Base-by-base conservation (phyloP, 2,329 filamentous ascomycete genomes). In the Scytalidium sp. region DNA sequence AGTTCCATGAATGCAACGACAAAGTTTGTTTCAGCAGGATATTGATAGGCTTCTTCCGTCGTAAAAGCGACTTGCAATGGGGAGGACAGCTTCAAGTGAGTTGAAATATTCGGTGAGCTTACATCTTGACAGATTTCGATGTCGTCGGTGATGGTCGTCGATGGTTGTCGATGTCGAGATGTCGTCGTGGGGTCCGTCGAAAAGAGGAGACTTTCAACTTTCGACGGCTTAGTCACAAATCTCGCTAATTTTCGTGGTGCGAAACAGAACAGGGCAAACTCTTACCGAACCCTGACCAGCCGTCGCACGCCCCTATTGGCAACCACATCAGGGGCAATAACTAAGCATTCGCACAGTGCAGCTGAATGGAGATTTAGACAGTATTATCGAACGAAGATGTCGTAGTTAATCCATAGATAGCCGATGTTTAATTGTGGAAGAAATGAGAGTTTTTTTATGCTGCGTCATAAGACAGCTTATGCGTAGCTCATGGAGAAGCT, bases 121-220 rank as follows among this genome's bases (percentile, higher is more conserved):
- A 63, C 61, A 64, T 64, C 58, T 64, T 64, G 57, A 60, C 60
- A 50, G 51, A 50, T 56, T 57, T 55, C 56, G 60, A 48, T 54
- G 59, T 59, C 54, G 61, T 62, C 59, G 61, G 47, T 53, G 57
- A 57, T 62, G 60, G 60, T 62, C 50, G 59, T 63, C 57, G 59
- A 53, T 41, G 47, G 50, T 59, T 60, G 58, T 61, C 59, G 60
- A 55, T 58, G 54, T 57, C 42, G 55, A 53, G 36, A 50, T 51
- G 44, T 55, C 40, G 32, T 36, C 32, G 32, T 36, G 32, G 32
- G 32, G 32, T 36, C 32, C 32, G 17, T 36, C 13, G 15, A 36
- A 36, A 36, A 36, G 27, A 36, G 45, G 23, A 47, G 21, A 47
- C 25, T 44, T 44, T 44, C 22, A 32, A 46, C 19, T 44, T 44